Evolutionary conservation across 1,284 basidiomycete genomes (phyloP), one percentile per base, ranked within the genome.

Genomic region (Ganoderma meredithae): DNA sequence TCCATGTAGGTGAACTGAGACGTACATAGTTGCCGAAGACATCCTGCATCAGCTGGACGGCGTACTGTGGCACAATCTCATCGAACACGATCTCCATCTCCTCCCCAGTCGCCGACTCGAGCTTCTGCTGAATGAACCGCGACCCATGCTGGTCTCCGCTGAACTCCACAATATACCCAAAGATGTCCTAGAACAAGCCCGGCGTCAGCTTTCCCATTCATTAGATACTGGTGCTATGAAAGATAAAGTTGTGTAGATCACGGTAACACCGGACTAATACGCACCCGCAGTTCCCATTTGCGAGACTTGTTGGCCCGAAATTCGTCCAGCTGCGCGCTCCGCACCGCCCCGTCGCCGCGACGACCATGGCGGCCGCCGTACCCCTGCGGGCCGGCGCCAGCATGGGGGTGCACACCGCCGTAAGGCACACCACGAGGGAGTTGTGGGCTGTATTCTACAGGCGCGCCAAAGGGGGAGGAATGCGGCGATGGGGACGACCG

Each of bases 21-120:
- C 89, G 73, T 75, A 94, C 90, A 83, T 98, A 99, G 84, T 99
- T 99, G 68, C 97, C 97, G 78, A 98, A 99, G 53, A 99, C 95
- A 77, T 99, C 96, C 72, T 93, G 93, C 77, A 97, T 95, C 65
- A 99, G 85, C 70, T 91, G 88, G 60, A 95, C 81, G 2, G 92
- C 86, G 76, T 91, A 90, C 56, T 85, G 79, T 13, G 96, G 95
- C 55, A 95, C 85, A 72, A 99, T 93, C 82, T 99, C 98, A 65
- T 94, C 90, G 73, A 97, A 99, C n/a, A 98, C 85, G 43, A 83
- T 80, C 73, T 94, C 89, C 77, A 90, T 92, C 73, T 95, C 95
- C 72, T 95, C 94, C 53, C 86, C 86, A 3, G 87, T 85, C 7
- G 94, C 92, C 4, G 83, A 85, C 80, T 95, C 92, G 31, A 97